Evolutionary conservation across 805 yeast species (phyloP).

Genomic region (Yamadazyma ubonensis): DNA sequence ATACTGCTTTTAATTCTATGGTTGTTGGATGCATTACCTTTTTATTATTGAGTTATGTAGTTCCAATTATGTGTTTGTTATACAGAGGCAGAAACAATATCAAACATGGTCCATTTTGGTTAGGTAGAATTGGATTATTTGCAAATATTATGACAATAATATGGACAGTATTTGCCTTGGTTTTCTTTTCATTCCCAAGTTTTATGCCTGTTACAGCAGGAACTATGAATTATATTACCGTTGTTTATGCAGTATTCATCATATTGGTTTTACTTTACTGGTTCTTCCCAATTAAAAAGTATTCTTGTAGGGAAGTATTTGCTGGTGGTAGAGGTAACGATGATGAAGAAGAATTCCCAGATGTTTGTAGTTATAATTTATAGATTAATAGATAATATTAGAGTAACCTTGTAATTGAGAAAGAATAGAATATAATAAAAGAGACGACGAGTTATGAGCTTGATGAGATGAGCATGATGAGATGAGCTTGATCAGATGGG

Average conservation of each 20-base stretch:
- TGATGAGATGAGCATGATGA: too few species aligned
- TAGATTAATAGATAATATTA: constrained; percentile 10
- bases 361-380: constrained; percentile 36
- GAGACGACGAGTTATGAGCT: too few species aligned
- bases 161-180: constrained; percentile 60
- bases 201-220: constrained; percentile 58
- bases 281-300: constrained; percentile 34
- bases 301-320: constrained; percentile 37
- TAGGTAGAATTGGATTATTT: constrained; percentile 52
- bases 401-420: too few species aligned
- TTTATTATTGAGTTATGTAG: constrained; percentile 54
- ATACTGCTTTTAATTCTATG: constrained; percentile 66
- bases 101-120: constrained; percentile 67
- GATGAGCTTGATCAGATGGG: too few species aligned
- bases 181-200: constrained; percentile 66
- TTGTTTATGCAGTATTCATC: constrained; percentile 46
- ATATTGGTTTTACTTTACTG: constrained; percentile 51
- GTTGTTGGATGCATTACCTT: constrained; percentile 61
- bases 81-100: constrained; percentile 51
- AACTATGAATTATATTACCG: constrained; percentile 67
- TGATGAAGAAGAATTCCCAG: constrained; percentile 45
- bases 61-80: constrained; percentile 52
- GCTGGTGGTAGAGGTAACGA: constrained; percentile 42
- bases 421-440: too few species aligned
- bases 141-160: constrained; percentile 49